Base-by-base conservation (phyloP, 768 basidiomycete genomes). In the Lentinula edodes region DNA sequence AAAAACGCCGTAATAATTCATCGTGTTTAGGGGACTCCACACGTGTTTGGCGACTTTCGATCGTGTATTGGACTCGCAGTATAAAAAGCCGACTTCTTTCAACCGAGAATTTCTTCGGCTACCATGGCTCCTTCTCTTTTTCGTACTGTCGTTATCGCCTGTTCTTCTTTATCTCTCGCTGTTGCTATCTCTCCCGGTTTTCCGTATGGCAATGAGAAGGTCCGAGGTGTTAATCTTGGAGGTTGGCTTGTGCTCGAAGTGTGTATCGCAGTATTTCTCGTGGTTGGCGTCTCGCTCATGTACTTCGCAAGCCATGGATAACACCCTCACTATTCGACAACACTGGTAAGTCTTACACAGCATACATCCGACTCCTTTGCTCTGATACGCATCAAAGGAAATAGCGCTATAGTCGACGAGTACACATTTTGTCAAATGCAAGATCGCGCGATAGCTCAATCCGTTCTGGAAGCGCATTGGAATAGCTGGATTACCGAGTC, bases 211-310 rank as follows among this genome's bases (percentile, higher is more conserved):
- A 79, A 80, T 5, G 63, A 83, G 74, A 88, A 86, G 66, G 85
- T 93, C 52, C 85, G 91, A 12, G 92, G 92, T 61, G 92, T 93
- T 65, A 93, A 90, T 74, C 81, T 94, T 32, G 92, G 91, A 34
- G 81, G 80, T 59, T 80, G 75, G 82, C 74, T 82, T 32, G 78
- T 81, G 23, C 74, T 78, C 28, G 79, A 80, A 71, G 79, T 82
- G 61, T 38, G 67, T 65, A 18, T 15, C 16, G 15, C 38, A 15
- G 52, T 56, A 56, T 35, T 61, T 5, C 48, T 58, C 36, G 36
- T 46, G 7, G 39, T 53, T 59, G n/a, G 20, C 43, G 46, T 16
- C 60, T 64, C 71, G 63, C 43, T 34, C 43, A 50, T 62, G 35
- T 41, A 38, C 58, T 20, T 52, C 55, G 43, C 18, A 62, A 84